Conservation (phyloP, 177 flowering plant species). For the Vitis hybrid region DNA sequence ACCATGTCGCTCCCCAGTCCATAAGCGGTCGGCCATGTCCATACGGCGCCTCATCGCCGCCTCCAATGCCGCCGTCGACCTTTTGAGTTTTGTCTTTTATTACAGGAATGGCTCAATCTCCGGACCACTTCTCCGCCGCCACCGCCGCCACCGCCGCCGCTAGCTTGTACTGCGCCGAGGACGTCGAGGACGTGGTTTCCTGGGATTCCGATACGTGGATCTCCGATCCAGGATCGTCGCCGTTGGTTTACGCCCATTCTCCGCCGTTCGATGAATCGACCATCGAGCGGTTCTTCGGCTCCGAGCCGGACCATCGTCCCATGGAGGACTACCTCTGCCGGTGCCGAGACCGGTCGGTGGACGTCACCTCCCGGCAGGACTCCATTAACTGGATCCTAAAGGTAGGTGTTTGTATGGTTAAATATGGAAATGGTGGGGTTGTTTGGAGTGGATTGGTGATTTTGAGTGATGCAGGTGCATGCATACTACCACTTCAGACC, state of each 20-base stretch:
- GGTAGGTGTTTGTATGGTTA: conserved; percentile 23
- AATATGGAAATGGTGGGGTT: too few species aligned
- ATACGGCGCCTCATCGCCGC: neutral
- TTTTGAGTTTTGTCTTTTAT: neutral
- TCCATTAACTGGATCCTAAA: conserved; percentile 65
- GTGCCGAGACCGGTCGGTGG: conserved; percentile 31
- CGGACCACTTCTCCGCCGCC: conserved; percentile 22
- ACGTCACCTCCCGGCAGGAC: conserved; percentile 53
- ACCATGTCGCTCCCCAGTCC: neutral
- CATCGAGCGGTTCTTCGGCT: conserved; percentile 29
- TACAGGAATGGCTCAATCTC: conserved; percentile 8
- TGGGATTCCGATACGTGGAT: conserved; percentile 14
- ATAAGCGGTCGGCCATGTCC: neutral
- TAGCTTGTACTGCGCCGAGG: conserved; percentile 32
- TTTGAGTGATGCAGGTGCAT: conserved; percentile 46
- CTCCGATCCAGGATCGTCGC: neutral
- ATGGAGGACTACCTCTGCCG: conserved; percentile 34
- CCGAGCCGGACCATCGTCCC: conserved; percentile 45
- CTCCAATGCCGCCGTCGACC: conserved; percentile 12
- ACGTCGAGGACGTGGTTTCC: conserved; percentile 22
- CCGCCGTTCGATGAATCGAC: conserved; percentile 20
- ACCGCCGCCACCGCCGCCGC: conserved; percentile 9
- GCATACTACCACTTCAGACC: conserved; percentile 49
- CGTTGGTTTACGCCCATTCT: conserved; percentile 1
- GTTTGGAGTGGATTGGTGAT: neutral